phyloP scores from a whole-genome alignment of 2,329 filamentous ascomycete genomes.

The Calonectria hongkongensis region DNA sequence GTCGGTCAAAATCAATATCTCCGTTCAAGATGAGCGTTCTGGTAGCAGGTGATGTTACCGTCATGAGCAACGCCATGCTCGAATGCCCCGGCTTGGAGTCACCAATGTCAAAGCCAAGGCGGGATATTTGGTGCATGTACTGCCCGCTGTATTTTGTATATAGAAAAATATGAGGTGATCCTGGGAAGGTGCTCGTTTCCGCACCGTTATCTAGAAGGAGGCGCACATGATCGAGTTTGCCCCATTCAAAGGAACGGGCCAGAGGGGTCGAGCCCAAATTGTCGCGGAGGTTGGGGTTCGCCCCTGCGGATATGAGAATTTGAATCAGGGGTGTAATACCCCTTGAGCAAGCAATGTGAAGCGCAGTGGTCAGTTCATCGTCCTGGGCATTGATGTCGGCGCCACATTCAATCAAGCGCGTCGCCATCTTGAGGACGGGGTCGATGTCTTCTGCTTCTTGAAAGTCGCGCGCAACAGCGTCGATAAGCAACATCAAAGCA shows the following conservation, averaged over 20 bases:
- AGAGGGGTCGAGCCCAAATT: slow-evolving; percentile 37
- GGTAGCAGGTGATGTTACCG: neutral
- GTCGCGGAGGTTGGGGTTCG: slow-evolving; percentile 44
- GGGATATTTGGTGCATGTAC: slow-evolving; percentile 30
- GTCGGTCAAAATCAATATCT: slow-evolving; percentile 46
- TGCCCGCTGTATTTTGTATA: neutral
- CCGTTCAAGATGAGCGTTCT: slow-evolving; percentile 42
- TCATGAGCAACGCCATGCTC: slow-evolving; percentile 34
- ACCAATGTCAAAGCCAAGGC: slow-evolving; percentile 44
- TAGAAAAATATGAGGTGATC: neutral
- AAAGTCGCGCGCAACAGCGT: neutral
- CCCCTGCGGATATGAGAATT: slow-evolving; percentile 45
- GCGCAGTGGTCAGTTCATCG: slow-evolving; percentile 32
- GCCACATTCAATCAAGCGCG: slow-evolving; percentile 41
- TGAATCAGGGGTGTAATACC: slow-evolving; percentile 18
- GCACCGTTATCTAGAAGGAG: slow-evolving; percentile 44
- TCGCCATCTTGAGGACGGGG: slow-evolving; percentile 31
- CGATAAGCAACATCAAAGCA: slow-evolving; percentile 45
- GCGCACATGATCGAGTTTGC: slow-evolving; percentile 16
- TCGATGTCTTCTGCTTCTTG: neutral
- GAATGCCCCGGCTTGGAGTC: neutral
- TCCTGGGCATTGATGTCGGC: slow-evolving; percentile 47
- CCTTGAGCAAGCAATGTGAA: slow-evolving; percentile 39
- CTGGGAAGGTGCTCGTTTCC: slow-evolving; percentile 31
- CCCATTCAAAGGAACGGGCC: slow-evolving; percentile 21